Evolutionary conservation across 257 asterid genomes (phyloP).

Genomic region (Cruciata laevipes): DNA sequence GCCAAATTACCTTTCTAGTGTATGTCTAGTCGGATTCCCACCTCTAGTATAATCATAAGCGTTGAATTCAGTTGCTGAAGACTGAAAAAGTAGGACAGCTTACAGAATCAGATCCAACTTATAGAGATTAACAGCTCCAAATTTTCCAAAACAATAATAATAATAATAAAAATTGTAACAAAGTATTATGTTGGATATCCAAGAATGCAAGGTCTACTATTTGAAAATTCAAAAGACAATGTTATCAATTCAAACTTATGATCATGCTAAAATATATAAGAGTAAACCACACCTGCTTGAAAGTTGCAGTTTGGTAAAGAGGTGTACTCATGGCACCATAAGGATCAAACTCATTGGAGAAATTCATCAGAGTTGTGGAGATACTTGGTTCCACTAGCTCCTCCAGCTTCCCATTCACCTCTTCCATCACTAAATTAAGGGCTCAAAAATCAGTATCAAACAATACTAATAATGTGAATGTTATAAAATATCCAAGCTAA

Average conservation of each 20-base stretch:
- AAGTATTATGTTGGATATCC: not conserved
- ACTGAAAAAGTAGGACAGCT: constrained; percentile 37
- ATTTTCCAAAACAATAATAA: not conserved
- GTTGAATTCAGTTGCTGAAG: constrained; percentile 78
- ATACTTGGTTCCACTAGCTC: constrained; percentile 48
- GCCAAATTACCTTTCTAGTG: constrained; percentile 57
- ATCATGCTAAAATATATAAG: not conserved
- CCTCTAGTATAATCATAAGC: constrained; percentile 91
- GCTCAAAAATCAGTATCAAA: not conserved
- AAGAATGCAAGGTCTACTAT: not conserved
- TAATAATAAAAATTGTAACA: not conserved
- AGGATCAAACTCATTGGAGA: constrained; percentile 78
- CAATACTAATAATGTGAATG: not conserved
- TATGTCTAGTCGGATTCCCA: constrained; percentile 96
- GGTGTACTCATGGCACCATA: constrained; percentile 85
- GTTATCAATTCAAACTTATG: not conserved
- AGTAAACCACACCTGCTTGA: constrained; percentile 63
- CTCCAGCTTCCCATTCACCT: constrained; percentile 22
- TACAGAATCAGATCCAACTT: not conserved
- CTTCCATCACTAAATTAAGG: constrained; percentile 28
- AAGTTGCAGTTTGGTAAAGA: constrained; percentile 95
- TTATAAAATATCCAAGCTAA: not conserved
- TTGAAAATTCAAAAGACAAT: not conserved
- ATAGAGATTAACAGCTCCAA: constrained; percentile 2
- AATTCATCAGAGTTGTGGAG: constrained; percentile 84